Evolutionary conservation across 768 basidiomycete genomes (phyloP), one percentile per base, ranked within the genome.

Genomic region (Pisolithus orientalis): DNA sequence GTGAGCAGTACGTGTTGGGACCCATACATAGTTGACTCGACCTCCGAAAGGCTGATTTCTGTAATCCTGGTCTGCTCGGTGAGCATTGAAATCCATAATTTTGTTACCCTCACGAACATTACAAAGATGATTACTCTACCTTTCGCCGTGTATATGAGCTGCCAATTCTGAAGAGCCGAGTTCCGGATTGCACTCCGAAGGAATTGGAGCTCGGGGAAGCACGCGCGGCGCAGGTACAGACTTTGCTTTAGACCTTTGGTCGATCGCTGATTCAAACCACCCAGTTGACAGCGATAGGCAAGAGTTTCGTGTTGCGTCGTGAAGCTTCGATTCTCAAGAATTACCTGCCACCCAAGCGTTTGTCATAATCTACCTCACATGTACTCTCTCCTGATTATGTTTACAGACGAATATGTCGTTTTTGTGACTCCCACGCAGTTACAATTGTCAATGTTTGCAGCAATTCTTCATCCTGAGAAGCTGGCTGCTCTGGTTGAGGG

Each of bases 351-450:
- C 93, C 96, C 1, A 96, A 96, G 74, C 75, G 94, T 96, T 52
- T 54, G 85, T 67, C 32, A 17, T 45, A 16, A 29, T 34, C 32
- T 28, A 50, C 37, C 28, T 39, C 10, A 25, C 6, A 14, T 28
- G 16, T 24, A 39, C 53, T 28, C 44, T 55, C 38, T 31, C 4
- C 27, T 57, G 39, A 53, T 40, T 42, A 16, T 21, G 16, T 27
- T 40, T 8, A 7, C 57, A 98, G 95, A 90, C 63, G 96, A 99
- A 82, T 97, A 95, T 64, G 88, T 95, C n/a, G 84, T 98, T n/a
- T 98, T 98, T 66, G 77, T 96, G 29, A 84, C 84, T 5, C 95
- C 96, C 0, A 94, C 93, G 0, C 46, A 70, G n/a, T 70, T 96
- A 16, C 95, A 99, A 60, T 67, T 90, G 6, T 73, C 80, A 11